Conservation (phyloP, 2,329 filamentous ascomycete genomes). For the Xylaria multiplex region DNA sequence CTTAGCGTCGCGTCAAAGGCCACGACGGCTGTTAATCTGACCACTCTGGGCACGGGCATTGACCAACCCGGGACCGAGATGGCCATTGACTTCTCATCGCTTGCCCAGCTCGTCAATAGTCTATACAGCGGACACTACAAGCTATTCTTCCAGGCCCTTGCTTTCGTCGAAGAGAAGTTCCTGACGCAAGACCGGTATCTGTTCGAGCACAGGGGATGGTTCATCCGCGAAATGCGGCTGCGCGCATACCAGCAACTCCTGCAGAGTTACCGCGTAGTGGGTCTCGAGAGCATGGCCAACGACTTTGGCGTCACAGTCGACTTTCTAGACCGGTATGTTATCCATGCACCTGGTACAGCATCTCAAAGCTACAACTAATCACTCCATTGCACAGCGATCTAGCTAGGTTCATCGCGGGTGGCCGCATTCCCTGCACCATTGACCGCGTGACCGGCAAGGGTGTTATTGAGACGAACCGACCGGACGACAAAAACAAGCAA, state of each 20-base stretch:
- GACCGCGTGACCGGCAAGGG: slow-evolving; percentile 96
- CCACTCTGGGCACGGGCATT: slow-evolving; percentile 75
- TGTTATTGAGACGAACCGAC: slow-evolving; percentile 96
- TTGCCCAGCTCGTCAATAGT: slow-evolving; percentile 88
- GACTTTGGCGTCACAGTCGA: slow-evolving; percentile 98
- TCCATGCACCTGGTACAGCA: not conserved
- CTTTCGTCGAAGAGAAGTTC: slow-evolving; percentile 91
- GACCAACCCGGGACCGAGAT: slow-evolving; percentile 82
- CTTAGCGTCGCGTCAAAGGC: slow-evolving; percentile 58
- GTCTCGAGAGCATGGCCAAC: slow-evolving; percentile 95
- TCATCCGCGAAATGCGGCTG: slow-evolving; percentile 97
- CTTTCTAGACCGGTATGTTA: slow-evolving; percentile 86
- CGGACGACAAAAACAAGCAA: slow-evolving; percentile 99
- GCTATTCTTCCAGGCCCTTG: slow-evolving; percentile 90
- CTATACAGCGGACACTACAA: slow-evolving; percentile 95
- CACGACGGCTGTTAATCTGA: slow-evolving; percentile 85
- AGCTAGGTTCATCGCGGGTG: slow-evolving; percentile 94
- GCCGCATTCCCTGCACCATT: slow-evolving; percentile 95
- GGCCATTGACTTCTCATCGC: slow-evolving; percentile 86
- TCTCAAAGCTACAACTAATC: slow-evolving; percentile 15
- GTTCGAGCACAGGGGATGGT: slow-evolving; percentile 96
- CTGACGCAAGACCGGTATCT: slow-evolving; percentile 94
- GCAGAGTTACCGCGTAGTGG: slow-evolving; percentile 96
- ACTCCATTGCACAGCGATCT: slow-evolving; percentile 72
- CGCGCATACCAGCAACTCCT: slow-evolving; percentile 96